These are phyloP conservation scores for Ganoderma sinense DNA, from an alignment of 1,284 basidiomycete species.

Conservation along the genomic window DNA sequence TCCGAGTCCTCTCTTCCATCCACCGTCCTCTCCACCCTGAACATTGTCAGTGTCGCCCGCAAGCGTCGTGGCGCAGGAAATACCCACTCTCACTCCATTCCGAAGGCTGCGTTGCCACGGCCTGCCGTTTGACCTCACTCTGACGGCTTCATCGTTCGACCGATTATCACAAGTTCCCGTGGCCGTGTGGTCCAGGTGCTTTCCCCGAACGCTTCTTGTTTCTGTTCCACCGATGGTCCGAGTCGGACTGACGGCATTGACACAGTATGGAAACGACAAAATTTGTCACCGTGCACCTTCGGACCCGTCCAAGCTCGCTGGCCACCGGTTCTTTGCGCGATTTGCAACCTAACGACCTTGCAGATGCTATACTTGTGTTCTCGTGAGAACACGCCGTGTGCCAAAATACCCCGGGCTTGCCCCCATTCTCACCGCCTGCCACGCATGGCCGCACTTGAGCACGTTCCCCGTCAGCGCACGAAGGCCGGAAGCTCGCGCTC, in stretches of 20 bases:
- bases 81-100: not conserved
- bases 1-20: not conserved
- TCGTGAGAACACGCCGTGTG: conserved; percentile 23
- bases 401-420: conserved; percentile 20
- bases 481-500: conserved; percentile 16
- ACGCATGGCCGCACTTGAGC: conserved; percentile 18
- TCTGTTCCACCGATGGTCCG: conserved; percentile 16
- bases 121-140: conserved; percentile 2
- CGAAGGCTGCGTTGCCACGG: not conserved
- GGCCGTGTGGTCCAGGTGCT: not conserved
- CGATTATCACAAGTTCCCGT: conserved; percentile 11
- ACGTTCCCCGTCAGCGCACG: conserved; percentile 21
- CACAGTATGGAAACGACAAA: conserved; percentile 6
- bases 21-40: not conserved
- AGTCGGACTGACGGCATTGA: conserved; percentile 11
- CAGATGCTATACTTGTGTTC: conserved; percentile 22
- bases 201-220: not conserved
- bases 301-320: conserved; percentile 1
- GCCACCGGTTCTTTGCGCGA: conserved; percentile 13
- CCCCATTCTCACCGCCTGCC: conserved; percentile 29
- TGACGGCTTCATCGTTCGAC: conserved; percentile 11
- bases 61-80: not conserved
- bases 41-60: not conserved
- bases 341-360: conserved; percentile 26
- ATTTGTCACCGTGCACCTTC: conserved; percentile 1